Base-by-base conservation (phyloP, 805 yeast genomes). In the Cyberlindnera suaveolens region DNA sequence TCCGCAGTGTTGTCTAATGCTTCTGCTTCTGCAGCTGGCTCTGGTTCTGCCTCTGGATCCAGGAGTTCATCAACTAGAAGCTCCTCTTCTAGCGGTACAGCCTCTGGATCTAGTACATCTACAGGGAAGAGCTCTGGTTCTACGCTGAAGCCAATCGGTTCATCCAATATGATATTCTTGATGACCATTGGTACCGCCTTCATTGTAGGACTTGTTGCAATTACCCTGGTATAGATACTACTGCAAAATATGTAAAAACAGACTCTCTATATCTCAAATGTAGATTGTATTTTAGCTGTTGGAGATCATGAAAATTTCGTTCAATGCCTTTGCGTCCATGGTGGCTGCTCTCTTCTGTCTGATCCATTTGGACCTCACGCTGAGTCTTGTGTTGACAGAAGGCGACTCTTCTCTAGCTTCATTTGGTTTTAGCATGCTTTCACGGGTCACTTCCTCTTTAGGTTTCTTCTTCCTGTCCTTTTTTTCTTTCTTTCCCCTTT, bases 321-420 rank as follows among this genome's bases (percentile, higher is more conserved):
- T 88, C 48, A 91, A 72, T 13, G 96, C 89, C 61, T 87, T 81
- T 3, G 84, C 75, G 60, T 91, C 98, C 80, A 84, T 77, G 0
- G 90, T 88, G 1, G 97, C 91, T 10, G 95, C 93, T 55, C 93
- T 75, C 61, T 91, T 91, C 62, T 89, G 96, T 51, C 75, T 82
- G 43, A 91, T 90, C 82, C 88, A 90, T 62, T 78, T 82, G 18
- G 95, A 81, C 61, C 98, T 77, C 4, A 85, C 85, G 1, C 95
- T 81, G 39, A 79, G 60, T 56, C 85, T 71, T n/a, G 82, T 74
- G 11, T 74, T 53, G 1, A 75, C 65, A 1, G 65, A 67, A 6
- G 70, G 63, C 8, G 60, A 47, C n/a, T 51, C 56, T 17, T 46
- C 54, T 44, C 58, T 48, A 16, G 51, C 44, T 27, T 59, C 66